Base-by-base conservation (phyloP, 768 basidiomycete species). In the Chiua virens region DNA sequence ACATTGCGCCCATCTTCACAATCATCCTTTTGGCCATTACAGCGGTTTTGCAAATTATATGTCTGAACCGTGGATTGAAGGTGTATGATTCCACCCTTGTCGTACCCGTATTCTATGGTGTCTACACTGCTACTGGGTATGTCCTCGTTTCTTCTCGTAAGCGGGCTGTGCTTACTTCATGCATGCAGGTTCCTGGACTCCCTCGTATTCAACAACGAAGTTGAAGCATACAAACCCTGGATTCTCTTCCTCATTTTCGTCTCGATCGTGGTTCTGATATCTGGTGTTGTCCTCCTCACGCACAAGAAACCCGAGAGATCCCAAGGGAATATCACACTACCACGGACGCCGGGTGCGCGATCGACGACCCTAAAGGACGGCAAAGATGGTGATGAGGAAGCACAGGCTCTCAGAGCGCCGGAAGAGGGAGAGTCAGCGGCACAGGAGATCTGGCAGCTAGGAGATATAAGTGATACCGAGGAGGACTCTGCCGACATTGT, bases 61-160 rank as follows among this genome's bases (percentile, higher is more conserved):
- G 92, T 66, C 76, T 98, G 37, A 95, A 98, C 64, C 85, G 87
- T 37, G 94, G 89, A 7, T 75, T 96, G n/a, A 84, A 84, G 62
- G 86, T 90, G 9, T 95, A 95, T 59, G 94, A 93, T 62, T 91
- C 89, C 17, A 92, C 90, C 0, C 70, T 97, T 1, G 92, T 97
- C 17, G 94, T 97, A 0, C 95, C 96, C 0, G 86, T 95, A 14
- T 97, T 98, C 66, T 98, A 96, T 64, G 92, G 92, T 10, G 85
- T 93, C 10, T 95, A 94, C 63, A 94, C 92, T 0, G 88, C 87
- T 3, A 78, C 81, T 21, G 90, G 91, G 82, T 89, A 65, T 40
- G 79, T 71, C 34, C 3, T n/a, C n/a, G 4, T 46, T 17, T 20
- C 25, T 30, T 23, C 10, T 1, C 8, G 21, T 34, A 27, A 27